Percentiles rank a stretch among this genome's conserved stretches.
phyloP scores from a whole-genome alignment of 2,329 filamentous ascomycete species.

The Alternaria dauci region DNA sequence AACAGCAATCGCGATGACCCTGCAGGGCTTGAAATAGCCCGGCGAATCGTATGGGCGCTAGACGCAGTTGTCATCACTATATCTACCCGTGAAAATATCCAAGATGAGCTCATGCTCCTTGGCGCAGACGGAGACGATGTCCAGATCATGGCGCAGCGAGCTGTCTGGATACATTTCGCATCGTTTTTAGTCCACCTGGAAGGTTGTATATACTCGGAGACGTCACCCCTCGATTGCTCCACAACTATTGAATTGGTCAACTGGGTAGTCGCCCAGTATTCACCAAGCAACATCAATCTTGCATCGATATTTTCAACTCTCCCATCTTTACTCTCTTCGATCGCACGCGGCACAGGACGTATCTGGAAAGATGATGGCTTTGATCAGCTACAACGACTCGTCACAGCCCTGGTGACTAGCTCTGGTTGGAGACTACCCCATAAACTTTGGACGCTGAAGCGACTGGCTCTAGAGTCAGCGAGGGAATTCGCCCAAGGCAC shows the following conservation, averaged over 20 bases:
- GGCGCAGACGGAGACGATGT: conserved; percentile 33
- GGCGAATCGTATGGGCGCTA: conserved; percentile 34
- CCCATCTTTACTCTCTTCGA: conserved; percentile 42
- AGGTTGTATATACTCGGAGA: conserved; percentile 4
- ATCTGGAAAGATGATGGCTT: conserved; percentile 48
- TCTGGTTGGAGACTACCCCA: conserved; percentile 37
- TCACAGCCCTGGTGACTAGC: conserved; percentile 37
- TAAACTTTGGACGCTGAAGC: conserved; percentile 47
- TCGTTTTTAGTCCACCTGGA: conserved; percentile 39
- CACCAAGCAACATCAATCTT: conserved; percentile 29
- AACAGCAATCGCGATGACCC: conserved; percentile 30
- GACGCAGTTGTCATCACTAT: conserved; percentile 38
- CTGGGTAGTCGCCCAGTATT: conserved; percentile 37
- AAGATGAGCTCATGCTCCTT: conserved; percentile 33
- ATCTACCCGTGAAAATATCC: conserved; percentile 33
- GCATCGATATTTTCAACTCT: conserved; percentile 36
- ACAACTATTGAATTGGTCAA: conserved; percentile 27
- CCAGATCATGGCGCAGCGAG: conserved; percentile 42
- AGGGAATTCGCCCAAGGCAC: conserved; percentile 49
- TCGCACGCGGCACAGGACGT: conserved; percentile 47
- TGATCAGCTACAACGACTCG: conserved; percentile 42
- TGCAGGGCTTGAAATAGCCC: conserved; percentile 21
- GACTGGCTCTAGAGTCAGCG: conserved; percentile 48
- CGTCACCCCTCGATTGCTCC: conserved; percentile 18
- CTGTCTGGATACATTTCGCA: conserved; percentile 37